Percentiles rank a stretch among this genome's conserved stretches.
Evolutionary conservation across 352 stramenopile genomes (phyloP).

Genomic region (Phytopythium delawarense): DNA sequence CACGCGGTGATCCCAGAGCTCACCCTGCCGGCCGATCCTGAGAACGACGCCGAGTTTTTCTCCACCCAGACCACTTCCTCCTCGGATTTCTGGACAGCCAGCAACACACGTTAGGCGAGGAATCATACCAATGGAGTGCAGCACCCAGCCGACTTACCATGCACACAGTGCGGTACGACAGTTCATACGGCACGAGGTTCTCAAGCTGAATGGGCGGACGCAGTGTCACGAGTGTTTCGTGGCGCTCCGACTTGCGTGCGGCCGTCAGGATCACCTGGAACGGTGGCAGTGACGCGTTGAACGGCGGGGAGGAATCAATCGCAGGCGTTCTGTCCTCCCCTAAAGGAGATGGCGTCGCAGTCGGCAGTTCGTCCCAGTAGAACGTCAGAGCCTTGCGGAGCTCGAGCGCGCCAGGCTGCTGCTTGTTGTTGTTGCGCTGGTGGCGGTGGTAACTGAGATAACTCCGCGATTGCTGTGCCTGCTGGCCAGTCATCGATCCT

Average conservation of each 20-base stretch:
- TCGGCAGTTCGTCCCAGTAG: constrained; percentile 69
- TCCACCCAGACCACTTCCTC: constrained; percentile 56
- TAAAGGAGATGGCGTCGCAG: constrained; percentile 4
- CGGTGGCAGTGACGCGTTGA: constrained; percentile 49
- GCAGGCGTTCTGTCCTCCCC: not conserved
- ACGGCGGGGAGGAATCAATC: constrained; percentile 7
- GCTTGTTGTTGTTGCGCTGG: constrained; percentile 24
- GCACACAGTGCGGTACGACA: constrained; percentile 71
- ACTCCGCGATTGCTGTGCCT: constrained; percentile 5
- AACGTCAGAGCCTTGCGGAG: constrained; percentile 66
- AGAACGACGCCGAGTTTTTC: constrained; percentile 65
- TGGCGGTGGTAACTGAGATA: constrained; percentile 15
- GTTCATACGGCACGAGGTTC: constrained; percentile 70
- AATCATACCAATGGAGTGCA: not conserved
- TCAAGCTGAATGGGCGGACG: constrained; percentile 66
- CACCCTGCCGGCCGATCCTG: constrained; percentile 47
- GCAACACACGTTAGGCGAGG: constrained; percentile 9
- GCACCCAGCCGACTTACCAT: constrained; percentile 30
- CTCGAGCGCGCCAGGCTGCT: constrained; percentile 55
- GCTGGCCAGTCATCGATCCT: not conserved
- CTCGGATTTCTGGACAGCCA: constrained; percentile 51
- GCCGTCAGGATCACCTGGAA: constrained; percentile 77
- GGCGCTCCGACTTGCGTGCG: constrained; percentile 67
- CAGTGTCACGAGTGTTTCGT: constrained; percentile 69
- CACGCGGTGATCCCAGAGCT: constrained; percentile 49